phyloP scores from a whole-genome alignment of 2,329 filamentous ascomycete species.

The Pleochaeta shiraiana region DNA sequence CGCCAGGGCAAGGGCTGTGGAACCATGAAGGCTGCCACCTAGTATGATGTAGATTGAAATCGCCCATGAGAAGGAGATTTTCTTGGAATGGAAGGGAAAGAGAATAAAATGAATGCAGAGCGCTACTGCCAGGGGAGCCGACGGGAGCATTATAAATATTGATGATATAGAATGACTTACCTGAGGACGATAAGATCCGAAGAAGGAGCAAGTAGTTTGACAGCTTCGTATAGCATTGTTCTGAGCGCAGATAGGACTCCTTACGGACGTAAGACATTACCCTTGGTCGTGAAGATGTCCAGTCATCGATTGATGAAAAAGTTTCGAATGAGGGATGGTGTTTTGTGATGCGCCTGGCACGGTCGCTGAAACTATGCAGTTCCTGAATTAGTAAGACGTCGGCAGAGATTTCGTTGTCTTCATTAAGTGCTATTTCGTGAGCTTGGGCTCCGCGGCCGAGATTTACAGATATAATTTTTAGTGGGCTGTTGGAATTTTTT shows the following conservation, averaged over 20 bases:
- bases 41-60: not conserved
- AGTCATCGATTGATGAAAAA: constrained; percentile 1
- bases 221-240: not conserved
- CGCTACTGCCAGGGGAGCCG: not conserved
- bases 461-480: constrained; percentile 1
- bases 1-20: not conserved
- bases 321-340: not conserved
- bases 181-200: not conserved
- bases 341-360: not conserved
- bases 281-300: not conserved
- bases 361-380: not conserved
- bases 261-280: not conserved
- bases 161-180: not conserved
- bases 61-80: not conserved
- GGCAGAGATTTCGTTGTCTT: not conserved
- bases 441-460: not conserved
- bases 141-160: not conserved
- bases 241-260: not conserved
- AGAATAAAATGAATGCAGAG: not conserved
- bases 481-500: not conserved
- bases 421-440: not conserved
- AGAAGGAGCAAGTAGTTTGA: not conserved
- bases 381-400: not conserved
- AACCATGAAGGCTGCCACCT: not conserved
- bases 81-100: not conserved